These are phyloP conservation scores for Setaria viridis DNA, from an alignment of 202 grass and related monocot genomes.

Conservation along the genomic window DNA sequence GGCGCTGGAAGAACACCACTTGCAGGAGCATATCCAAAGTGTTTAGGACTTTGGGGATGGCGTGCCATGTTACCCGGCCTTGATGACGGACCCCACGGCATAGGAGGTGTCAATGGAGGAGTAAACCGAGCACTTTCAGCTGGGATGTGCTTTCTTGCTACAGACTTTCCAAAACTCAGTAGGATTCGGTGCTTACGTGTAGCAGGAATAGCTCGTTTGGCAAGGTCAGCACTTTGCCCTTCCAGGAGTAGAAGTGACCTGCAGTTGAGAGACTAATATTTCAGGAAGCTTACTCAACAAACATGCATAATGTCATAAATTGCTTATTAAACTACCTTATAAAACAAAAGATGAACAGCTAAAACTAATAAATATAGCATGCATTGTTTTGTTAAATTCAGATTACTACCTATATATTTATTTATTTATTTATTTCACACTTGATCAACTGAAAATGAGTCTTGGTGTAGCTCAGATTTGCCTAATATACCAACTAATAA, in stretches of 20 bases:
- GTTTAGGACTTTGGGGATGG: slow-evolving; percentile 65
- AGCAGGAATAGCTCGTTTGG: slow-evolving; percentile 79
- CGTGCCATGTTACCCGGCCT: slow-evolving; percentile 51
- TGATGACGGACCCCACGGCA: slow-evolving; percentile 63
- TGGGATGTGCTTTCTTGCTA: slow-evolving; percentile 58
- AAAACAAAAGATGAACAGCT: neutral
- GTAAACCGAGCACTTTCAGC: slow-evolving; percentile 42
- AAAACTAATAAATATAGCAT: too few relatives aligned
- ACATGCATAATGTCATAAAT: neutral
- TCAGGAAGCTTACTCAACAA: slow-evolving; percentile 24
- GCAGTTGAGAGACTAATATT: slow-evolving; percentile 7
- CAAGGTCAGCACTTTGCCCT: slow-evolving; percentile 75
- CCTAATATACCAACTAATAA: neutral
- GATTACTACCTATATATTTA: neutral
- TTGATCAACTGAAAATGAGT: slow-evolving; percentile 18
- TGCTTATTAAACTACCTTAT: slow-evolving; percentile 8
- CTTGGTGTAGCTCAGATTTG: neutral
- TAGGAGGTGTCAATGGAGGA: slow-evolving; percentile 55
- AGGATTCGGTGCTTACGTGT: slow-evolving; percentile 68
- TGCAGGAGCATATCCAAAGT: slow-evolving; percentile 55
- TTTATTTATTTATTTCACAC: neutral
- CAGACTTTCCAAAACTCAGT: slow-evolving; percentile 84
- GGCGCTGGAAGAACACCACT: slow-evolving; percentile 56
- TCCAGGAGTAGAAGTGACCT: slow-evolving; percentile 83
- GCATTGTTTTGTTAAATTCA: neutral